A percentile compares a stretch with the other conserved stretches of the same genome.
These are phyloP conservation scores for barley (Hordeum vulgare) DNA, from an alignment of 176 grass and related monocot genomes.

Conservation along the genomic window DNA sequence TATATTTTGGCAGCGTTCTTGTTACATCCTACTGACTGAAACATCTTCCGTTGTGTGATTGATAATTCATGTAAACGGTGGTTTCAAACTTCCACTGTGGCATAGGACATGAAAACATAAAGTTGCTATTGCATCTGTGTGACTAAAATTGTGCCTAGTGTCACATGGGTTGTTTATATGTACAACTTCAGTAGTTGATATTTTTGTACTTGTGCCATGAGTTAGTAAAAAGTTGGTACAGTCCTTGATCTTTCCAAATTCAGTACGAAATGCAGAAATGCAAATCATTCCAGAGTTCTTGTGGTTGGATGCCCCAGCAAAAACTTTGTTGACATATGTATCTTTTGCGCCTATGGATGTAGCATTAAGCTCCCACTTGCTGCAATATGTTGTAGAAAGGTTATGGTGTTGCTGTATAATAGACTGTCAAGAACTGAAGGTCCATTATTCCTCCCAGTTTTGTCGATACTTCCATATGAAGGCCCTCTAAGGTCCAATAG, in stretches of 20 bases:
- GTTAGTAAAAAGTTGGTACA: constrained; percentile 6
- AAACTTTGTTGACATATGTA: neutral
- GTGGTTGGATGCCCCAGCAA: neutral
- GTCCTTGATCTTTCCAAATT: neutral
- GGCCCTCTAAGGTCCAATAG: neutral
- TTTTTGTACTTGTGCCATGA: neutral
- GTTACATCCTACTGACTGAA: neutral
- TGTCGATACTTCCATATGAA: no score
- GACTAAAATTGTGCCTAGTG: neutral
- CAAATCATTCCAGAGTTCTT: neutral
- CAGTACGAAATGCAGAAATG: neutral
- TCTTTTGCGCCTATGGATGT: neutral
- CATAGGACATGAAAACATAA: neutral
- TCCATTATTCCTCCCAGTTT: neutral
- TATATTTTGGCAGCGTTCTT: neutral
- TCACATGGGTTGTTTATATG: neutral
- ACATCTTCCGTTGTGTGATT: neutral
- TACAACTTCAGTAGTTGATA: neutral
- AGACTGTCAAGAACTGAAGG: neutral
- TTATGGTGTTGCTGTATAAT: neutral
- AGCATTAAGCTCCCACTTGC: constrained; percentile 4
- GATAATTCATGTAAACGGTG: neutral
- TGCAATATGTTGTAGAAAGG: neutral
- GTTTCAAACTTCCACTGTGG: neutral
- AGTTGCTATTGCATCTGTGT: neutral